Evolutionary conservation across 2,329 filamentous ascomycete species (phyloP).

Genomic region (Alternaria sp.): DNA sequence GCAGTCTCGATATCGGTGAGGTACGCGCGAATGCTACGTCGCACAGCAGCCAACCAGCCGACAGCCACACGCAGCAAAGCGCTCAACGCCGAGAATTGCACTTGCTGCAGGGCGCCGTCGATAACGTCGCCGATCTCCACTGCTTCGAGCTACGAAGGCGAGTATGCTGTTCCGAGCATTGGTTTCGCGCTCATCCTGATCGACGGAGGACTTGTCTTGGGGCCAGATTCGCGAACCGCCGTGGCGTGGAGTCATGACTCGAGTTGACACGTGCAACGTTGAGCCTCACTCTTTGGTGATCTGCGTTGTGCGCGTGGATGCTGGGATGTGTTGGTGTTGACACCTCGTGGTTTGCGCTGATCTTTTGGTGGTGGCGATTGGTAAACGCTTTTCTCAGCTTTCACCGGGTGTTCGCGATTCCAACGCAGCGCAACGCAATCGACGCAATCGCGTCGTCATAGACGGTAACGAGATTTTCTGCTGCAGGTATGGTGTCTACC

Average conservation of each 20-base stretch:
- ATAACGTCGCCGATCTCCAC: background rate
- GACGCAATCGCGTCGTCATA: background rate
- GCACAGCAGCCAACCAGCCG: constrained; percentile 2
- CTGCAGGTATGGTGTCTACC: background rate
- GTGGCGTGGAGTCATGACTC: background rate
- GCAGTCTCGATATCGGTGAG: background rate
- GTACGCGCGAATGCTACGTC: constrained; percentile 7
- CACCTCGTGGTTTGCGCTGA: background rate
- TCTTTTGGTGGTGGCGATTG: background rate
- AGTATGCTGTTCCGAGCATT: background rate
- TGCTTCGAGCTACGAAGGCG: background rate
- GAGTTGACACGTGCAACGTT: background rate
- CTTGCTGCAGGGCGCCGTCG: background rate
- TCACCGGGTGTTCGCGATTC: background rate
- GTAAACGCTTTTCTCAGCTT: background rate
- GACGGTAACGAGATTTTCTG: background rate
- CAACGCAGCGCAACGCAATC: background rate
- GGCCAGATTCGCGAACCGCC: background rate
- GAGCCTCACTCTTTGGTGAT: constrained; percentile 11
- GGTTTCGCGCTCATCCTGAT: background rate
- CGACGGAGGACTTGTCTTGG: background rate
- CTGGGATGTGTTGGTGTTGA: background rate
- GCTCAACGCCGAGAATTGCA: background rate
- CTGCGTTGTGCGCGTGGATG: background rate
- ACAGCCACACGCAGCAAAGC: background rate